Percentiles rank a stretch among this genome's conserved stretches.
These are phyloP conservation scores for Edaphochlamys debaryana DNA, from an alignment of 139 green algal species.

Conservation along the genomic window DNA sequence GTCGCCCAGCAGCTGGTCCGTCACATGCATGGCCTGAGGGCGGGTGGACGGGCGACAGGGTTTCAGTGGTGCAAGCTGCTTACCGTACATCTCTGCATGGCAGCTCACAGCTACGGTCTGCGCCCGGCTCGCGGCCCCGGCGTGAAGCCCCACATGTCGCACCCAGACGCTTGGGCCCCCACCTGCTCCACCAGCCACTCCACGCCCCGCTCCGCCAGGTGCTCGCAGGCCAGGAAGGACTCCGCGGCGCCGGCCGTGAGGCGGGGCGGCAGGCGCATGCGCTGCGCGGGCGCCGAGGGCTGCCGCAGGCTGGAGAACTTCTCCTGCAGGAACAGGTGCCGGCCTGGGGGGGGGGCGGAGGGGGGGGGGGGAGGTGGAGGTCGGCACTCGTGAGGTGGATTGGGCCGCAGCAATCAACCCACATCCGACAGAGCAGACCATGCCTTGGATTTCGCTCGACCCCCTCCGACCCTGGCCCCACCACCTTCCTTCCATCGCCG, in stretches of 20 bases:
- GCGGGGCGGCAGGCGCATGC: constrained; percentile 29
- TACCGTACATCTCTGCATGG: no score
- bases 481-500: no score
- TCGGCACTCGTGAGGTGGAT: background rate
- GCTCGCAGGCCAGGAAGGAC: constrained; percentile 42
- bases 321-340: constrained; percentile 54
- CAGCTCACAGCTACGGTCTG: no score
- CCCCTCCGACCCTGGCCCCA: no score
- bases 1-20: constrained; percentile 1
- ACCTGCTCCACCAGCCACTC: constrained; percentile 42
- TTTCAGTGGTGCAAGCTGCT: no score
- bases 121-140: no score
- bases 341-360: constrained; percentile 2
- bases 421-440: no score
- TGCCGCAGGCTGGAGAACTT: constrained; percentile 52
- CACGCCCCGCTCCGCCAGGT: constrained; percentile 17
- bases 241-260: constrained; percentile 42
- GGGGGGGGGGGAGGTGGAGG: background rate
- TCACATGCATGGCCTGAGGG: constrained; percentile 2
- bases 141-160: no score
- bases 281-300: background rate
- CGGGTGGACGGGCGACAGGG: no score
- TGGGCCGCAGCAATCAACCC: no score
- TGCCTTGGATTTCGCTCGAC: no score
- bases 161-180: background rate